These are phyloP conservation scores for Sclerotinia spermophila DNA, from an alignment of 2,329 filamentous ascomycete genomes.

Conservation along the genomic window DNA sequence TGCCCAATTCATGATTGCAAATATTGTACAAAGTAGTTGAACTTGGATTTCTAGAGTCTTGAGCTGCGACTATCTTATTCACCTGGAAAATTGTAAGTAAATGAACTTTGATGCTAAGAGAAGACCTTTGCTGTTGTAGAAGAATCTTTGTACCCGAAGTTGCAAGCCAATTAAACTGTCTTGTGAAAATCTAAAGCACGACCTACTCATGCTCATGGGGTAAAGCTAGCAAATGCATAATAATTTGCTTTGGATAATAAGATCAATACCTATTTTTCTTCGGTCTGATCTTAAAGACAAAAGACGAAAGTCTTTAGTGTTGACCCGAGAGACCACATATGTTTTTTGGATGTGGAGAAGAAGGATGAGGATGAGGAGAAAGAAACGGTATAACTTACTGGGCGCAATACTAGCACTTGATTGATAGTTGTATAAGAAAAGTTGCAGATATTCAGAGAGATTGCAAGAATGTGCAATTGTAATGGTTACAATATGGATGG, in stretches of 20 bases:
- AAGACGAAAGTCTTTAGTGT: not conserved
- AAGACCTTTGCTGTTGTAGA: not conserved
- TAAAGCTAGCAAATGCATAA: not conserved
- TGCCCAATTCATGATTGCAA: constrained; percentile 32
- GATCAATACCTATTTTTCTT: not conserved
- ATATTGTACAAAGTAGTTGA: not conserved
- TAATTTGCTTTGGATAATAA: not conserved
- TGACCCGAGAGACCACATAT: not conserved
- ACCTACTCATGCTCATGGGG: not conserved
- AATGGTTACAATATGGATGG: not conserved
- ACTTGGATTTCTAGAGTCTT: not conserved
- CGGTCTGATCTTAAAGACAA: not conserved
- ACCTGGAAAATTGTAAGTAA: not conserved
- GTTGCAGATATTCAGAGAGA: not conserved
- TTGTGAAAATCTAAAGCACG: not conserved
- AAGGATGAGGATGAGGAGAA: not conserved
- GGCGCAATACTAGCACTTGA: not conserved
- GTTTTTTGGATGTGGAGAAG: no score
- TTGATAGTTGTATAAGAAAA: not conserved
- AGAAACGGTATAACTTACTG: not conserved
- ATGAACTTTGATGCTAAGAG: not conserved
- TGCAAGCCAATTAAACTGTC: not conserved
- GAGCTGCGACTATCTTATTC: not conserved
- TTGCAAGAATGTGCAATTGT: not conserved
- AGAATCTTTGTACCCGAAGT: not conserved